Evolutionary conservation across 352 stramenopile genomes (phyloP).

Genomic region (Phytopythium cucurbitacearum): DNA sequence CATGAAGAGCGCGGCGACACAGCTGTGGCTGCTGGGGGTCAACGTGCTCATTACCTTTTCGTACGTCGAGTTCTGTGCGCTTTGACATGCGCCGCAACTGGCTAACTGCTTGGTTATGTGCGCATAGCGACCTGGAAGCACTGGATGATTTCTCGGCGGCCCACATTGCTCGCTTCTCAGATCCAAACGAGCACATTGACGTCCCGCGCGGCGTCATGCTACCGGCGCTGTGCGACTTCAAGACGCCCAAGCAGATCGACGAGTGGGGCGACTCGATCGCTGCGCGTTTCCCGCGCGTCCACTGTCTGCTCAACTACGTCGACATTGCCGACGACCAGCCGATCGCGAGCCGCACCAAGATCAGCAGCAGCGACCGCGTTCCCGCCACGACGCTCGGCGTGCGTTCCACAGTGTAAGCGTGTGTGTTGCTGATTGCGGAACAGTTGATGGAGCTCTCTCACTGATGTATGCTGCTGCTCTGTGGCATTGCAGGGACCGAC

Average conservation of each 20-base stretch:
- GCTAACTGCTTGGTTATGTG: conserved; percentile 1
- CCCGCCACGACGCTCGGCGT: conserved; percentile 13
- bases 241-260: conserved; percentile 40
- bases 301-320: conserved; percentile 67
- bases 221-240: conserved; percentile 43
- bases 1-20: conserved; percentile 43
- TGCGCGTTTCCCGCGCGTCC: conserved; percentile 53
- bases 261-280: conserved; percentile 56
- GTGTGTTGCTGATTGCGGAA: too few relatives aligned
- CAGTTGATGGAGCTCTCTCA: too few relatives aligned
- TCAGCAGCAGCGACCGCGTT: conserved; percentile 8
- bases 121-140: conserved; percentile 26
- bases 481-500: conserved; percentile 14
- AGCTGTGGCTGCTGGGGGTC: conserved; percentile 61
- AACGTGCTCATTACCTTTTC: conserved; percentile 65
- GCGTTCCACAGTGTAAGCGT: background rate
- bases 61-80: conserved; percentile 17
- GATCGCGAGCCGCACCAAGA: conserved; percentile 1
- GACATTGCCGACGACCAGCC: conserved; percentile 17
- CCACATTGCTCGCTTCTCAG: conserved; percentile 45
- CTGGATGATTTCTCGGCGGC: conserved; percentile 54
- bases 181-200: conserved; percentile 25
- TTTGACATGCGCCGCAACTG: background rate
- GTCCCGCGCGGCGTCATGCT: conserved; percentile 48
- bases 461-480: conserved; percentile 4